Evolutionary conservation across 2,329 filamentous ascomycete genomes (phyloP).

Genomic region (Hirsutella minnesotensis): DNA sequence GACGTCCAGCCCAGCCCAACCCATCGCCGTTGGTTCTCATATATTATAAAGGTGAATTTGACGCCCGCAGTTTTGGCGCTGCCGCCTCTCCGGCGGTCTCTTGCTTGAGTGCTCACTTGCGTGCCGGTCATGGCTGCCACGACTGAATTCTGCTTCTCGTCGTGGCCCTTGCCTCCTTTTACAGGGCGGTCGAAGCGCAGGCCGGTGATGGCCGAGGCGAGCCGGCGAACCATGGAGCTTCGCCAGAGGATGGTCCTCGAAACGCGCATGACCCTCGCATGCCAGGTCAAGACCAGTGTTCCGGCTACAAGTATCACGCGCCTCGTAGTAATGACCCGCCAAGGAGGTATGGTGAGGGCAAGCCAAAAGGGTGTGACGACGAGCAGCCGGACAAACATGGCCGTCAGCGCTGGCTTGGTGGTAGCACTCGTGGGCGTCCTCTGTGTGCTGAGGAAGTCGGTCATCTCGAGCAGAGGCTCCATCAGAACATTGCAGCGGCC

Average conservation of each 20-base stretch:
- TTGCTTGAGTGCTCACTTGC: slow-evolving; percentile 14
- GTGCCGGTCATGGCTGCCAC: slow-evolving; percentile 10
- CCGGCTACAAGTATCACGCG: slow-evolving; percentile 77
- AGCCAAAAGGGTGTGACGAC: slow-evolving; percentile 86
- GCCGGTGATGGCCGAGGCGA: slow-evolving; percentile 66
- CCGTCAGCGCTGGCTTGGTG: slow-evolving; percentile 77
- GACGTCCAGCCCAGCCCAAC: slow-evolving; percentile 90
- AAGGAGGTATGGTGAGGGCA: slow-evolving; percentile 65
- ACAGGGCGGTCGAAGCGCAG: slow-evolving; percentile 53
- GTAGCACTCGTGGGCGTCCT: slow-evolving; percentile 83
- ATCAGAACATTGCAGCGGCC: slow-evolving; percentile 84
- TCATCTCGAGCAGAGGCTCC: slow-evolving; percentile 78
- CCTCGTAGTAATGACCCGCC: slow-evolving; percentile 76
- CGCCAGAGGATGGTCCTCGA: slow-evolving; percentile 84
- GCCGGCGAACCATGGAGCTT: slow-evolving; percentile 59
- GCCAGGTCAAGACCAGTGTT: slow-evolving; percentile 81
- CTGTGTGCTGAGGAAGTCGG: slow-evolving; percentile 87
- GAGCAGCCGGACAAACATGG: slow-evolving; percentile 79
- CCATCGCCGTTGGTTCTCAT: slow-evolving; percentile 94
- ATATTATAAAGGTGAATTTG: slow-evolving; percentile 91
- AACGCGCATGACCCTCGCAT: slow-evolving; percentile 76
- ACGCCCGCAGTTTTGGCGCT: slow-evolving; percentile 59
- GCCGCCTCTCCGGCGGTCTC: slow-evolving; percentile 20
- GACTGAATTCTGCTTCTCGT: slow-evolving; percentile 5
- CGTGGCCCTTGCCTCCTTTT: slow-evolving; percentile 17